phyloP scores from a whole-genome alignment of 441 rosid species.

The Jatropha multifida region DNA sequence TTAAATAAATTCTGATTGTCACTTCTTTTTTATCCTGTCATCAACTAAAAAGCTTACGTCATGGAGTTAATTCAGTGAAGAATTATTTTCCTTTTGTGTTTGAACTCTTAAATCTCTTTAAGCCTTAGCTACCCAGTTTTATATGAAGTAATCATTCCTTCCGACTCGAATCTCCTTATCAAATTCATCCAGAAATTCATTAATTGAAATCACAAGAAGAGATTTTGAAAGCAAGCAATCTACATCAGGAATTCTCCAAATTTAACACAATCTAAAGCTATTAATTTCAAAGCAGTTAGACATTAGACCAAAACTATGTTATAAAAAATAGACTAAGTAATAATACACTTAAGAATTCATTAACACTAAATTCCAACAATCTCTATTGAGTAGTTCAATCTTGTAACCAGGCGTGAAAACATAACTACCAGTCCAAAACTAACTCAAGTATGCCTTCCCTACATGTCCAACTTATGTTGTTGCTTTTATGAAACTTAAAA shows the following conservation, averaged over 20 bases:
- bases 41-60: background rate
- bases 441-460: conserved; percentile 23
- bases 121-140: background rate
- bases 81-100: background rate
- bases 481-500: background rate
- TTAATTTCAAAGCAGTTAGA: background rate
- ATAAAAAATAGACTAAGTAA: background rate
- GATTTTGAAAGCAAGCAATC: background rate
- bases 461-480: background rate
- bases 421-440: conserved; percentile 44
- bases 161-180: background rate
- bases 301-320: background rate
- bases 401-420: background rate
- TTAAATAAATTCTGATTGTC: background rate
- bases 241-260: background rate
- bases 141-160: background rate
- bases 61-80: background rate
- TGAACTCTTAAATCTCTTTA: background rate
- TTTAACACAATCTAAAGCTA: background rate
- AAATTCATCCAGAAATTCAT: background rate
- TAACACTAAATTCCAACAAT: background rate
- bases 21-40: background rate
- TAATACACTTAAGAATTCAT: background rate
- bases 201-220: background rate
- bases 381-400: conserved; percentile 4